Evolutionary conservation across 805 yeast species (phyloP), one percentile per base, ranked within the genome.

Genomic region (Kurtzmaniella cleridarum): DNA sequence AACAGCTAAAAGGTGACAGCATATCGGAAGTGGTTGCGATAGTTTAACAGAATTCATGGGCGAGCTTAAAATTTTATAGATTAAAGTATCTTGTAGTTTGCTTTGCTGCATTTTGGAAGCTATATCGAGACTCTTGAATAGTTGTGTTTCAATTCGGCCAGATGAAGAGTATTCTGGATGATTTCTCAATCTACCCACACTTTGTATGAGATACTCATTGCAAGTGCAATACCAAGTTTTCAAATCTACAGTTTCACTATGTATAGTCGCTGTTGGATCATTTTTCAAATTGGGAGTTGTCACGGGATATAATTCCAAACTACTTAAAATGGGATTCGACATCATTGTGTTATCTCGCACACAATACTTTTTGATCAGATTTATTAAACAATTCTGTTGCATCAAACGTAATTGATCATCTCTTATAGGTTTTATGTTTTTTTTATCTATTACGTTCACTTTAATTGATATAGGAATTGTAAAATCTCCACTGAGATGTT

Each of bases 161-260:
- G 24, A 20, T 20, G 24, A 20, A 5, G 24, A 5, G 24, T 20
- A 20, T 12, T 35, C 32, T 10, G 31, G 37, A 28, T 35, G 32
- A 16, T 28, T 26, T 5, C n/a, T 8, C 26, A 28, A 33, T 13
- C 10, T 23, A 14, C 16, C 30, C 12, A 28, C 36, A 13, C 23
- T 24, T 20, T 23, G 38, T 12, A 17, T 23, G 24, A 49, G 58
- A 38, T 53, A 59, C 15, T 43, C 45, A 5, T 47, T 45, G 40
- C 68, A 62, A n/a, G 52, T 45, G 34, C 68, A 62, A 44, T 55
- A 62, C 66, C 66, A 61, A 32, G 52, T 39, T 10, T 40, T 37
- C 24, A 54, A 32, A 34, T 57, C 62, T 6, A 54, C 59, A 5
- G 13, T n/a, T 24, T n/a, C 36, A 6, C 18, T 26, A 5, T 23